A percentile compares a stretch with the other conserved stretches of the same genome.
Conservation (phyloP, 164 flowering plant genomes). For the Kingdonia uniflora region DNA sequence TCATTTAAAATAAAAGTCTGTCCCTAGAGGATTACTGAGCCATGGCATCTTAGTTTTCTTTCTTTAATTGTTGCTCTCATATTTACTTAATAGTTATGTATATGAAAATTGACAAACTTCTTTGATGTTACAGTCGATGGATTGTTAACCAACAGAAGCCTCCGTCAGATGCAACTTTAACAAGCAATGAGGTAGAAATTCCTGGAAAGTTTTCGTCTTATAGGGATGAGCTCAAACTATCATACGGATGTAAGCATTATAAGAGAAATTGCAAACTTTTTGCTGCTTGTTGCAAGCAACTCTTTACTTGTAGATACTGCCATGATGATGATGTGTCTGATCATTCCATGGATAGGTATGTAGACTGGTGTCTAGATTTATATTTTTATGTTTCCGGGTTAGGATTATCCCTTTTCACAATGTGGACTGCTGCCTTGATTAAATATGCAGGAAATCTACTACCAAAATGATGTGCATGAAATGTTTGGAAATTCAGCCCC, state of each 20-base stretch:
- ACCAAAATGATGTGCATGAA: conserved; percentile 94
- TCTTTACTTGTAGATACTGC: conserved; percentile 71
- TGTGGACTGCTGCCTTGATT: conserved; percentile 1
- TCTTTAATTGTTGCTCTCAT: background rate
- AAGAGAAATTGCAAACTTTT: conserved; percentile 85
- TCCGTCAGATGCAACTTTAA: conserved; percentile 16
- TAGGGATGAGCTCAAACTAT: conserved; percentile 29
- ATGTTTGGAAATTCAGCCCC: conserved; percentile 72
- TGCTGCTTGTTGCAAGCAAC: conserved; percentile 66
- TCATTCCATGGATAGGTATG: conserved; percentile 65
- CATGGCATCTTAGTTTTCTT: background rate
- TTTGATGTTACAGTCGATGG: conserved; percentile 55
- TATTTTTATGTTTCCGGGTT: conserved; percentile 1
- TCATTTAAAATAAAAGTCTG: no score
- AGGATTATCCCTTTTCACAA: background rate
- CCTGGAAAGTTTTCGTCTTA: conserved; percentile 69
- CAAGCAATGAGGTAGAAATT: conserved; percentile 28
- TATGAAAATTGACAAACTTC: conserved; percentile 10
- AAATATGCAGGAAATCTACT: conserved; percentile 46
- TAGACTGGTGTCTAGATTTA: background rate
- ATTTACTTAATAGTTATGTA: no score
- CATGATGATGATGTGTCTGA: conserved; percentile 64
- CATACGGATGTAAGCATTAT: conserved; percentile 81
- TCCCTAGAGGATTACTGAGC: no score
- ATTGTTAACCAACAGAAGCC: conserved; percentile 34